Conservation (phyloP, 768 basidiomycete genomes). For the Trametes villosa region DNA sequence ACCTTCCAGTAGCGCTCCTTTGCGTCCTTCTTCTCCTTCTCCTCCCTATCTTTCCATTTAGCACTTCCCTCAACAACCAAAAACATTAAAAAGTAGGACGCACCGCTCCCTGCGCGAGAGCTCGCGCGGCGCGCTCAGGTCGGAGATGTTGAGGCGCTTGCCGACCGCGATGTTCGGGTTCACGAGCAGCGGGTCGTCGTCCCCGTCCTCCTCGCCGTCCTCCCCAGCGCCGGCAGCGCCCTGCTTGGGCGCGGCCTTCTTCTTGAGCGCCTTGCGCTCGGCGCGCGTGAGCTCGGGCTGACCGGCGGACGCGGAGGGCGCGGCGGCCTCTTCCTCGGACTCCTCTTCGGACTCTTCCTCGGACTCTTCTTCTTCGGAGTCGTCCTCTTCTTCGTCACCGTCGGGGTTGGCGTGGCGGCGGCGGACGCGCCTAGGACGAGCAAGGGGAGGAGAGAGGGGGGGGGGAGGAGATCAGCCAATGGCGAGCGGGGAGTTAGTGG, state of each 20-base stretch:
- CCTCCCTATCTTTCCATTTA: constrained; percentile 58
- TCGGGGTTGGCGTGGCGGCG: constrained; percentile 28
- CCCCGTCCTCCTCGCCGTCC: constrained; percentile 49
- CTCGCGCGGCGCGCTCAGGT: constrained; percentile 67
- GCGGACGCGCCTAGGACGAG: constrained; percentile 25
- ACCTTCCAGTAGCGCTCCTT: constrained; percentile 90
- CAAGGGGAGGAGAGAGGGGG: too few relatives aligned
- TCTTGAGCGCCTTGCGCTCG: constrained; percentile 82
- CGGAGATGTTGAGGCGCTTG: constrained; percentile 78
- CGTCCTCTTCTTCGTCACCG: constrained; percentile 37
- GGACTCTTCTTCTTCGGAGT: constrained; percentile 45
- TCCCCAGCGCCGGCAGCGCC: constrained; percentile 34
- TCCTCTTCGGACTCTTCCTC: constrained; percentile 51
- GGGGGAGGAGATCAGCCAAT: constrained; percentile 8
- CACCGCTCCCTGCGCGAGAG: constrained; percentile 70
- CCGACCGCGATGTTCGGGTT: constrained; percentile 74
- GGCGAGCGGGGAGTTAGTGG: constrained; percentile 9
- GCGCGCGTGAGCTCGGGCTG: constrained; percentile 68
- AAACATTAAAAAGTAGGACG: background rate
- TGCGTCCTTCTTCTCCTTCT: constrained; percentile 90
- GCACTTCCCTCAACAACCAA: background rate
- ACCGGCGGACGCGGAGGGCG: constrained; percentile 30
- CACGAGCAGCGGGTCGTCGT: constrained; percentile 68
- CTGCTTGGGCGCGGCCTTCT: constrained; percentile 65
- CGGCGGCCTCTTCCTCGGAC: constrained; percentile 44